Percentiles rank a stretch among this genome's conserved stretches.
phyloP scores from a whole-genome alignment of 2,329 filamentous ascomycete species.

The Pseudogymnoascus sp. region DNA sequence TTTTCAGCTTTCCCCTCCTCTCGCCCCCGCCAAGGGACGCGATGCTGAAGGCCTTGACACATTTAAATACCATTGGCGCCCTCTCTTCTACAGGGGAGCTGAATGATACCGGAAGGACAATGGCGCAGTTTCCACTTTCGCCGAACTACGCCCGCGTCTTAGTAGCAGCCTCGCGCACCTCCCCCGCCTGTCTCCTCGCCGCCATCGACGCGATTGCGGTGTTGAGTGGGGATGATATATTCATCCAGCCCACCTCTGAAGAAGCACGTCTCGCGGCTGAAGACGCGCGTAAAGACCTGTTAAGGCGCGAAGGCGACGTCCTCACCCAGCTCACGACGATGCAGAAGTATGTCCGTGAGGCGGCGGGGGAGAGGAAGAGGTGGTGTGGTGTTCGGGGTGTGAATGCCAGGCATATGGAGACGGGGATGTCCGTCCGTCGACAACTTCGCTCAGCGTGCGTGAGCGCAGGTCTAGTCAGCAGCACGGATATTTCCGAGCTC shows the following conservation, averaged over 20 bases:
- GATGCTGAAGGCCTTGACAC: slow-evolving; percentile 73
- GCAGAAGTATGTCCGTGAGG: slow-evolving; percentile 54
- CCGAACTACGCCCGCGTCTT: slow-evolving; percentile 77
- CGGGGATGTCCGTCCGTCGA: slow-evolving; percentile 55
- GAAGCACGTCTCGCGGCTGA: slow-evolving; percentile 50
- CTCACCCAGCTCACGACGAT: slow-evolving; percentile 59
- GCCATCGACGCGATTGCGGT: slow-evolving; percentile 76
- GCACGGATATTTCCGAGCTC: not conserved
- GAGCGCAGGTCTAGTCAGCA: slow-evolving; percentile 41
- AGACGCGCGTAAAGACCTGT: slow-evolving; percentile 49
- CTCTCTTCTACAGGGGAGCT: slow-evolving; percentile 67
- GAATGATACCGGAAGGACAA: slow-evolving; percentile 65
- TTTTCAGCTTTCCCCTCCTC: slow-evolving; percentile 77
- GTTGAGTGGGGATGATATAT: slow-evolving; percentile 59
- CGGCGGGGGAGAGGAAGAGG: slow-evolving; percentile 38
- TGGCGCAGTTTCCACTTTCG: slow-evolving; percentile 77
- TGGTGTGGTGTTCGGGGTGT: slow-evolving; percentile 56
- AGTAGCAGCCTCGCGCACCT: slow-evolving; percentile 66
- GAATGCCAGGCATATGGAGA: slow-evolving; percentile 55
- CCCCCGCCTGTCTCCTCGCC: slow-evolving; percentile 69
- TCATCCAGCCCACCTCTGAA: slow-evolving; percentile 53
- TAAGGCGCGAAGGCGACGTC: slow-evolving; percentile 58
- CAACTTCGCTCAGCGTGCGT: slow-evolving; percentile 54
- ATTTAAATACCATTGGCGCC: slow-evolving; percentile 73
- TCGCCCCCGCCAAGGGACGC: slow-evolving; percentile 72